Percentiles rank a stretch among this genome's conserved stretches.
phyloP scores from a whole-genome alignment of 1,139 yeast species.

The Zygoascus hellenicus region DNA sequence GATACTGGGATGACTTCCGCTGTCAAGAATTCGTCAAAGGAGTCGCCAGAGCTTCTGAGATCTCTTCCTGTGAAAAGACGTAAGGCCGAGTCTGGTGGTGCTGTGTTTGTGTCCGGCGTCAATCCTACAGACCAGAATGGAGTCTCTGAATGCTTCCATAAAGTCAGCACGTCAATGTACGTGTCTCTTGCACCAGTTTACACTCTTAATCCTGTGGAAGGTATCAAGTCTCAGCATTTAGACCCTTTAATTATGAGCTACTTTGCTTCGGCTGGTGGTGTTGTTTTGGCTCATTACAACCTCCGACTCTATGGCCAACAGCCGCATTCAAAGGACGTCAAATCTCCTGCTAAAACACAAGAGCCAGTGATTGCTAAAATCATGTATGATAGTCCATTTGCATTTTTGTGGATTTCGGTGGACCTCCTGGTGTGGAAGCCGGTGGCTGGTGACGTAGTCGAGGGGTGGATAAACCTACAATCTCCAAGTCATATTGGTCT shows the following conservation, averaged over 20 bases:
- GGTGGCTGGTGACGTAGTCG: constrained; percentile 70
- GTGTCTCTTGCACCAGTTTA: constrained; percentile 84
- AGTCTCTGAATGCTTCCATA: constrained; percentile 56
- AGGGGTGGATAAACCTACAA: constrained; percentile 86
- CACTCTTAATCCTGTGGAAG: constrained; percentile 61
- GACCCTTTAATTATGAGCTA: constrained; percentile 87
- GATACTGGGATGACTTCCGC: constrained; percentile 5
- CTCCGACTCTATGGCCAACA: constrained; percentile 42
- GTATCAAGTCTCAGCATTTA: constrained; percentile 79
- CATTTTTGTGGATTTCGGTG: constrained; percentile 81
- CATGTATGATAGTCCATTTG: constrained; percentile 78
- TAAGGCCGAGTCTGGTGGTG: constrained; percentile 9
- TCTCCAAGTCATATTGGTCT: constrained; percentile 94
- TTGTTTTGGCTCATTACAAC: constrained; percentile 72
- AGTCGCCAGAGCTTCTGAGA: constrained; percentile 12
- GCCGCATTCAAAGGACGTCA: constrained; percentile 10
- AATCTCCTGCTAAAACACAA: constrained; percentile 25
- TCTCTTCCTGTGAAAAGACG: constrained; percentile 13
- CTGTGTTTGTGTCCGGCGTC: constrained; percentile 1
- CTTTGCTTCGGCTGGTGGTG: constrained; percentile 68
- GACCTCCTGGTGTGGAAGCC: constrained; percentile 89
- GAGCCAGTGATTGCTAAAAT: constrained; percentile 52
- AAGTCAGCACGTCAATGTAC: constrained; percentile 59
- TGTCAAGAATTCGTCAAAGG: constrained; percentile 1
- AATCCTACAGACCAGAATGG: constrained; percentile 35